These are phyloP conservation scores for Chlamydomonas eustigma DNA, from an alignment of 139 green algal genomes.

Conservation along the genomic window DNA sequence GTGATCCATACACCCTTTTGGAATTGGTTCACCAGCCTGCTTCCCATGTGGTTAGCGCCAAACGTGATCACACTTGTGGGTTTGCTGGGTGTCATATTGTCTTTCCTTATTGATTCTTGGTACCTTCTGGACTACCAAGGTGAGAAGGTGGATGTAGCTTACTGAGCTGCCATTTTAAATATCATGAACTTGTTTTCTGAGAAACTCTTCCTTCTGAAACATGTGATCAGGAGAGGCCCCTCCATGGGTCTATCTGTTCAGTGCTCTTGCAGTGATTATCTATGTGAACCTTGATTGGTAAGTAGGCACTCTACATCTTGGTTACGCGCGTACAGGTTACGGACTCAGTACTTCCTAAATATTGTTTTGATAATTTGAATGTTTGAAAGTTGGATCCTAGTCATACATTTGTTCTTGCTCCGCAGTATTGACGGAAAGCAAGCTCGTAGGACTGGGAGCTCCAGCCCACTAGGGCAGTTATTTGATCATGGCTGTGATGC, in stretches of 20 bases:
- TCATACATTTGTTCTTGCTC: background rate
- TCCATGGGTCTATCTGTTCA: constrained; percentile 1
- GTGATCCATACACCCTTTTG: constrained; percentile 72
- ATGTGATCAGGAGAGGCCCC: background rate
- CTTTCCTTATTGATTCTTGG: background rate
- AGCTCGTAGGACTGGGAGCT: constrained; percentile 80
- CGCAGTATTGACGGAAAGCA: constrained; percentile 79
- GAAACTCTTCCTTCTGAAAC: background rate
- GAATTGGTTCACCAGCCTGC: constrained; percentile 40
- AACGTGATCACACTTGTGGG: constrained; percentile 91
- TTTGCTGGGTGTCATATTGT: background rate
- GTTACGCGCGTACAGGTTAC: too few species aligned
- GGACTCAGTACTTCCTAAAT: too few species aligned
- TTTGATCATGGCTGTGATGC: constrained; percentile 96
- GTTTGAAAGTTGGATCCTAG: too few species aligned
- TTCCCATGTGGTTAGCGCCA: constrained; percentile 84
- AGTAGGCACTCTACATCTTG: background rate
- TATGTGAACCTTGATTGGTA: constrained; percentile 17
- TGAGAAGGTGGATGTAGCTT: background rate
- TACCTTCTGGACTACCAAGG: constrained; percentile 9
- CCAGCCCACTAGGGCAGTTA: constrained; percentile 89
- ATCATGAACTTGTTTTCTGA: too few species aligned
- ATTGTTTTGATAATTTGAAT: too few species aligned
- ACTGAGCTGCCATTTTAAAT: background rate
- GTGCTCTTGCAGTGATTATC: constrained; percentile 1